These are phyloP conservation scores for Pleurotus pulmonarius DNA, from an alignment of 768 basidiomycete species.

Conservation along the genomic window DNA sequence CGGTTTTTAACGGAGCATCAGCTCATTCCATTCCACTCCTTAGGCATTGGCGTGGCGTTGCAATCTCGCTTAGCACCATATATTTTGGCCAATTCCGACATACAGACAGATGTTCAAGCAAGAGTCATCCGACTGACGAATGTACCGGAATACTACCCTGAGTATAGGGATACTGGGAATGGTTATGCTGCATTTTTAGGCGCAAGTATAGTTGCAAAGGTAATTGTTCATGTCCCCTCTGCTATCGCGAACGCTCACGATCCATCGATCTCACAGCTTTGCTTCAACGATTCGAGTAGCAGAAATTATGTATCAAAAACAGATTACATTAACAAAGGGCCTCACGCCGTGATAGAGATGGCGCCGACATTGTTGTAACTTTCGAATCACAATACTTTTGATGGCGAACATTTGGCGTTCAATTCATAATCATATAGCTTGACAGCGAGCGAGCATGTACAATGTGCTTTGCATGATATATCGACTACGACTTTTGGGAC, in stretches of 20 bases:
- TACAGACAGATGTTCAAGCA: slow-evolving; percentile 72
- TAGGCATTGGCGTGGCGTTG: slow-evolving; percentile 65
- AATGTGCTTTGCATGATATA: background rate
- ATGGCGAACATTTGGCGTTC: too few relatives aligned
- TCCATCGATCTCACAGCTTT: slow-evolving; percentile 42
- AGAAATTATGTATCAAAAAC: slow-evolving; percentile 76
- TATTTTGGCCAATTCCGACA: slow-evolving; percentile 55
- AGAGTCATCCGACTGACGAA: slow-evolving; percentile 55
- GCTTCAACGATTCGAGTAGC: slow-evolving; percentile 64
- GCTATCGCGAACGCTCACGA: background rate
- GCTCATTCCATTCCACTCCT: background rate
- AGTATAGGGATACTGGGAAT: slow-evolving; percentile 84
- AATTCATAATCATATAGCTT: too few relatives aligned
- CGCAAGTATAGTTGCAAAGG: slow-evolving; percentile 83
- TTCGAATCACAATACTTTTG: too few relatives aligned
- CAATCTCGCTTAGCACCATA: slow-evolving; percentile 69
- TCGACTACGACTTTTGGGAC: background rate
- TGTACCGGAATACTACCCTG: slow-evolving; percentile 88
- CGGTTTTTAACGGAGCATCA: too few relatives aligned
- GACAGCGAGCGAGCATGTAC: too few relatives aligned
- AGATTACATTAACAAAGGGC: slow-evolving; percentile 72
- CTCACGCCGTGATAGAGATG: slow-evolving; percentile 73
- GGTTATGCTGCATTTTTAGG: slow-evolving; percentile 80
- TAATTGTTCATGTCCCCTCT: slow-evolving; percentile 20
- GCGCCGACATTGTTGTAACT: slow-evolving; percentile 65